Conservation (phyloP, 352 stramenopile species). For the Globisporangium paroecandrum region DNA sequence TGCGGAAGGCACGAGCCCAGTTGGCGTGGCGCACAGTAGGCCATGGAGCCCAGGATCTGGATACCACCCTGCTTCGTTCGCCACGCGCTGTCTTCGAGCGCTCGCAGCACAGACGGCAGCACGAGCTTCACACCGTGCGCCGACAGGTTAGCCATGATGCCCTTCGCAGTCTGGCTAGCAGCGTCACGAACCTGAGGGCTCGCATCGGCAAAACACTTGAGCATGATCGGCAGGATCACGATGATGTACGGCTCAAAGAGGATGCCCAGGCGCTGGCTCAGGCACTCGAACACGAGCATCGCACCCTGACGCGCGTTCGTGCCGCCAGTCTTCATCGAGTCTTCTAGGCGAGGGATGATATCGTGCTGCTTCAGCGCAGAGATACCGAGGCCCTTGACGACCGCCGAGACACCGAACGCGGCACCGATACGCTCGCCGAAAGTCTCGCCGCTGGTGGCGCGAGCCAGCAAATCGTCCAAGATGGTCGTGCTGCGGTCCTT, state of each 20-base stretch:
- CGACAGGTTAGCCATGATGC: slow-evolving; percentile 99
- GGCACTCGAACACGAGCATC: slow-evolving; percentile 97
- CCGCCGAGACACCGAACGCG: slow-evolving; percentile 96
- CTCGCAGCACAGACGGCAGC: slow-evolving; percentile 95
- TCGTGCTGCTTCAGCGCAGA: slow-evolving; percentile 96
- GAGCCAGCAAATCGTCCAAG: slow-evolving; percentile 70
- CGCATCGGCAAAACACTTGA: slow-evolving; percentile 97
- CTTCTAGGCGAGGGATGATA: slow-evolving; percentile 92
- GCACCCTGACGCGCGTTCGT: slow-evolving; percentile 88
- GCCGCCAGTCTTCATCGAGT: slow-evolving; percentile 73
- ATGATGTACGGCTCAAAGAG: slow-evolving; percentile 99
- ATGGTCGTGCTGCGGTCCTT: slow-evolving; percentile 73
- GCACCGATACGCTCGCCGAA: slow-evolving; percentile 91
- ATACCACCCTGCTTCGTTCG: slow-evolving; percentile 99
- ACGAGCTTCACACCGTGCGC: slow-evolving; percentile 99
- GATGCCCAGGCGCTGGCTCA: slow-evolving; percentile 94
- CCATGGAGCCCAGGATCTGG: slow-evolving; percentile 96
- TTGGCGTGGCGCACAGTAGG: slow-evolving; percentile 98
- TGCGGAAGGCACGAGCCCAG: slow-evolving; percentile 97
- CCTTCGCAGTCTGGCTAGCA: slow-evolving; percentile 91
- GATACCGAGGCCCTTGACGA: slow-evolving; percentile 99
- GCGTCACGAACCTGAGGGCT: slow-evolving; percentile 96
- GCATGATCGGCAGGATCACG: slow-evolving; percentile 97
- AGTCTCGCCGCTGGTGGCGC: slow-evolving; percentile 69
- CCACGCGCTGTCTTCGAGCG: slow-evolving; percentile 93